Conservation (phyloP, 768 basidiomycete species). For the Boletus rufocinnamomeus region DNA sequence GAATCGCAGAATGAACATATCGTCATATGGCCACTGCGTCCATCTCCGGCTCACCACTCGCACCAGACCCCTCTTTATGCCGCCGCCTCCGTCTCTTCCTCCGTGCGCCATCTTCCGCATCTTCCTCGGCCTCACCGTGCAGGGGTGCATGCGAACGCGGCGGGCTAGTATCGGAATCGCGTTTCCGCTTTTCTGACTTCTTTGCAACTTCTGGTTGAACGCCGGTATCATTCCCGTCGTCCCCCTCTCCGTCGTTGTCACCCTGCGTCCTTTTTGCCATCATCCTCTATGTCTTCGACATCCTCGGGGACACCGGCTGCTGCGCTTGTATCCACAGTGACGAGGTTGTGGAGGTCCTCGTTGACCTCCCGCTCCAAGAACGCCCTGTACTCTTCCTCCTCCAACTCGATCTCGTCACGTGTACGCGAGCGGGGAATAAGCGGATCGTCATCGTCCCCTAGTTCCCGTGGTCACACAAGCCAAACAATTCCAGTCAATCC, state of each 20-base stretch:
- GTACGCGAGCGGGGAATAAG: no score
- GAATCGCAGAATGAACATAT: no score
- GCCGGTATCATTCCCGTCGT: not conserved
- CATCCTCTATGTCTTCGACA: conserved; percentile 29
- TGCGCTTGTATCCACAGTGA: conserved; percentile 50
- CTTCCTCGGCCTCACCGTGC: conserved; percentile 13
- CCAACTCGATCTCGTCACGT: no score
- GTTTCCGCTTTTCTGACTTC: conserved; percentile 21
- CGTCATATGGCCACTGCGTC: not conserved
- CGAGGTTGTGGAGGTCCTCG: conserved; percentile 63
- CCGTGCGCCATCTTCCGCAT: conserved; percentile 13
- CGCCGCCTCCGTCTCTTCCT: conserved; percentile 45
- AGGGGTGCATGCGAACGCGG: conserved; percentile 9
- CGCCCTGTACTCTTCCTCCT: conserved; percentile 83
- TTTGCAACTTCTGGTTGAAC: not conserved
- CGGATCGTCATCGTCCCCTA: no score
- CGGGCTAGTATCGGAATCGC: conserved; percentile 12
- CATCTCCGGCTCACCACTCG: no score
- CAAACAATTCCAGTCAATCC: no score
- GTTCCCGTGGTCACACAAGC: no score
- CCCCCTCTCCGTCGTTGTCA: conserved; percentile 11
- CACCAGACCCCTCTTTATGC: conserved; percentile 38
- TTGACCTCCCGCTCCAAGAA: conserved; percentile 86
- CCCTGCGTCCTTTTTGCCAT: conserved; percentile 30
- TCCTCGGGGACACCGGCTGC: conserved; percentile 22